Percentiles rank a stretch among this genome's conserved stretches.
Evolutionary conservation across 148 eudicot genomes (phyloP).

Genomic region (Nepenthes mirabilis): DNA sequence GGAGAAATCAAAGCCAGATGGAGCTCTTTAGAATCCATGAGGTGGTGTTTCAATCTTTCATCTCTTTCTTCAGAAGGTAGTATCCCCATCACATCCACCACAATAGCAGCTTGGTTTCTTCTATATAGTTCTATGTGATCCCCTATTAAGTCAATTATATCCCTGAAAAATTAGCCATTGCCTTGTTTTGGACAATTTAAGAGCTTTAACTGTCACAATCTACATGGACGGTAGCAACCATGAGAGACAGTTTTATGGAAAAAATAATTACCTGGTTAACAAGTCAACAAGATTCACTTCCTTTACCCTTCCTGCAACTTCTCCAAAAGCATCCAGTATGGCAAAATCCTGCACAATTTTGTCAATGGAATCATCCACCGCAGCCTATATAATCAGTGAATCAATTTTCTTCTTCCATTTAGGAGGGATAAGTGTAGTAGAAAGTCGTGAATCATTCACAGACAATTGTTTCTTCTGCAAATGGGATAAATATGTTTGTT

Average conservation of each 20-base stretch:
- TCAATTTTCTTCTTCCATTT: constrained; percentile 87
- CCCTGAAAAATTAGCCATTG: constrained; percentile 42
- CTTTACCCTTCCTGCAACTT: constrained; percentile 78
- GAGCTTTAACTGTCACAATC: background rate
- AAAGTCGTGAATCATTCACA: constrained; percentile 66
- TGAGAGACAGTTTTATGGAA: background rate
- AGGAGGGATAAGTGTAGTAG: constrained; percentile 37
- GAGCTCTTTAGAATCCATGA: constrained; percentile 71
- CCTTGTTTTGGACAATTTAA: constrained; percentile 7
- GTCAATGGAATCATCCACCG: constrained; percentile 63
- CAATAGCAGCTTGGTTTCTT: constrained; percentile 85
- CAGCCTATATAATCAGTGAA: constrained; percentile 85
- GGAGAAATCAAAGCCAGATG: constrained; percentile 90
- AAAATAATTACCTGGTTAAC: constrained; percentile 57
- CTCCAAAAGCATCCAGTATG: constrained; percentile 83
- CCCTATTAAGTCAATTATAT: constrained; percentile 72
- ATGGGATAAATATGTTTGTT: constrained; percentile 41
- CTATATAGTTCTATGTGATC: constrained; percentile 83
- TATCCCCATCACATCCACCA: constrained; percentile 87
- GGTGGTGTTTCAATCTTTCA: constrained; percentile 89
- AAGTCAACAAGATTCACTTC: constrained; percentile 86
- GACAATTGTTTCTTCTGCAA: constrained; percentile 75
- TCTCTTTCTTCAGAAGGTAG: constrained; percentile 96
- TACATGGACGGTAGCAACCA: background rate
- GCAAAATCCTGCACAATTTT: constrained; percentile 86